A percentile compares a stretch with the other conserved stretches of the same genome.
Conservation (phyloP, 2,329 filamentous ascomycete species). For the Pseudohalonectria lignicola region DNA sequence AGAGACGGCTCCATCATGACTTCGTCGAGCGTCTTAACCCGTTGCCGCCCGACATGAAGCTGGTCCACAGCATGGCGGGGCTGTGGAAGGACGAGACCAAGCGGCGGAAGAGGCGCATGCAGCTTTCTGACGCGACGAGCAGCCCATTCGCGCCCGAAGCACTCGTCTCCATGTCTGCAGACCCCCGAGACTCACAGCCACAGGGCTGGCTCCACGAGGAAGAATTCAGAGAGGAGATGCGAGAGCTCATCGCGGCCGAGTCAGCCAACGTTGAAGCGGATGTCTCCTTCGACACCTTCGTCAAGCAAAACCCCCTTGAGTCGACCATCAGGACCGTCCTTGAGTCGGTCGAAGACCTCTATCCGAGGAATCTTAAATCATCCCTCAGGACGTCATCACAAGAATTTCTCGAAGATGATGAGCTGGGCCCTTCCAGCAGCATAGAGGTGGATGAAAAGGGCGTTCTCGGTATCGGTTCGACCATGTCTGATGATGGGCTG, state of each 20-base stretch:
- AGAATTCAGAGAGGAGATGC: conserved; percentile 60
- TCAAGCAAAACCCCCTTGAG: conserved; percentile 40
- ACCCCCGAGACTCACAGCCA: conserved; percentile 58
- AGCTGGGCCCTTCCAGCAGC: conserved; percentile 25
- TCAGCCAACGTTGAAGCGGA: conserved; percentile 22
- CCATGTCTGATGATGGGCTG: conserved; percentile 26
- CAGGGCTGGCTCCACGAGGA: conserved; percentile 90
- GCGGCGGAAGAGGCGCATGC: conserved; percentile 57
- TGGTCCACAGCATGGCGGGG: conserved; percentile 86
- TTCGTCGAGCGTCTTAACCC: conserved; percentile 66
- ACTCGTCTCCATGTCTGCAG: conserved; percentile 80
- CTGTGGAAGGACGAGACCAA: conserved; percentile 86
- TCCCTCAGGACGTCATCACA: conserved; percentile 27
- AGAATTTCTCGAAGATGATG: conserved; percentile 11
- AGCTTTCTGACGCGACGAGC: conserved; percentile 38
- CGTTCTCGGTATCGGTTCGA: conserved; percentile 22
- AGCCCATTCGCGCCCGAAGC: conserved; percentile 74
- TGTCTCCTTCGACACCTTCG: conserved; percentile 55
- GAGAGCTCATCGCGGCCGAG: conserved; percentile 54
- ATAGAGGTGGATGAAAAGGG: conserved; percentile 56
- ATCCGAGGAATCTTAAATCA: conserved; percentile 52
- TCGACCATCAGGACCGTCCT: conserved; percentile 61
- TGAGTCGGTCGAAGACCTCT: conserved; percentile 81
- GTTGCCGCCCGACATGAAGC: conserved; percentile 56
- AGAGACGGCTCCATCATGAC: conserved; percentile 75